phyloP scores from a whole-genome alignment of 306 rosid species.

The Cucurbita pepo region DNA sequence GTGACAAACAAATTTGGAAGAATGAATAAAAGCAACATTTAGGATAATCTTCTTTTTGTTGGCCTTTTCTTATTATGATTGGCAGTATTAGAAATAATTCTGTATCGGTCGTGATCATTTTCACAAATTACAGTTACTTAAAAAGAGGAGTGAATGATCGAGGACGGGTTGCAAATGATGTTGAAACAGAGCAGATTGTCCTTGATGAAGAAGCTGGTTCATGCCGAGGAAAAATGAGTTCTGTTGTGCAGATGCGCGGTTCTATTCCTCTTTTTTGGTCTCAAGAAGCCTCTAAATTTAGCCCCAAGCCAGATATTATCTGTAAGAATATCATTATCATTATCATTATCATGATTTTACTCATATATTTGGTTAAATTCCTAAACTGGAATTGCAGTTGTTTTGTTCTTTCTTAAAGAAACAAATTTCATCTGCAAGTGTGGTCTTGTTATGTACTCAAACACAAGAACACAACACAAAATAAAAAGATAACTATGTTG shows the following conservation, averaged over 20 bases:
- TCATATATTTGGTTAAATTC: not conserved
- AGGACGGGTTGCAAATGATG: slow-evolving; percentile 97
- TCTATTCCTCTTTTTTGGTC: slow-evolving; percentile 99
- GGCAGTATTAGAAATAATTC: slow-evolving; percentile 1
- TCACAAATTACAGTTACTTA: slow-evolving; percentile 47
- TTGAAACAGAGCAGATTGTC: slow-evolving; percentile 94
- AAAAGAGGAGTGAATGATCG: slow-evolving; percentile 95
- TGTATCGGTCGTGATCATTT: not conserved
- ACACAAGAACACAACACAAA: too few relatives aligned
- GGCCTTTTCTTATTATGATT: not conserved
- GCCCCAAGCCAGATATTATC: slow-evolving; percentile 93
- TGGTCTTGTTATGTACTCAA: not conserved
- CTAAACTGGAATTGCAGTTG: not conserved
- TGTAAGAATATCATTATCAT: slow-evolving; percentile 26
- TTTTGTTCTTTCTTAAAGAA: not conserved
- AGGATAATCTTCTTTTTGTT: not conserved
- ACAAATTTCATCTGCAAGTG: not conserved
- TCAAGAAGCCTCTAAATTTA: slow-evolving; percentile 87
- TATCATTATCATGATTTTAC: not conserved
- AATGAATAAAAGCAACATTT: too few relatives aligned
- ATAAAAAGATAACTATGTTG: too few relatives aligned
- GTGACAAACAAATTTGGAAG: too few relatives aligned
- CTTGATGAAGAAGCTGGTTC: slow-evolving; percentile 89
- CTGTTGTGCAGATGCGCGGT: slow-evolving; percentile 94
- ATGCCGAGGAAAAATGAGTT: slow-evolving; percentile 87